These are phyloP conservation scores for Moricandia arvensis DNA, from an alignment of 345 rosid genomes.

Conservation along the genomic window DNA sequence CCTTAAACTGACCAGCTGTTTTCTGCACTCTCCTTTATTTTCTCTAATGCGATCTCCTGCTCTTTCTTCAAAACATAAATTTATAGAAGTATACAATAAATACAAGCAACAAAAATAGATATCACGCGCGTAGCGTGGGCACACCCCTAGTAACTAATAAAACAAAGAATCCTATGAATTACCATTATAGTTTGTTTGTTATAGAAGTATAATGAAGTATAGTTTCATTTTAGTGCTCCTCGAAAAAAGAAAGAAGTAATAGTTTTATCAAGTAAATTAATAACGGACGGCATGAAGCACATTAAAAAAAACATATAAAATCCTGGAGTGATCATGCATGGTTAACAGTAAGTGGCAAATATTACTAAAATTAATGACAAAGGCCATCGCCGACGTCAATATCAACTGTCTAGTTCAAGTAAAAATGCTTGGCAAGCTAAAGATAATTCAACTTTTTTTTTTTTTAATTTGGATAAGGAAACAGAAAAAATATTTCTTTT, in stretches of 20 bases:
- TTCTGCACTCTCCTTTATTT: background rate
- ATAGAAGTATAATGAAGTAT: no score
- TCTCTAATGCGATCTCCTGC: background rate
- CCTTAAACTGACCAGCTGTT: background rate
- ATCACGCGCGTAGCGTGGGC: no score
- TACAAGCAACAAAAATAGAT: no score
- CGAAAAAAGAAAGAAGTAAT: no score
- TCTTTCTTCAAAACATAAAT: background rate
- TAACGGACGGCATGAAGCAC: no score
- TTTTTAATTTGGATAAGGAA: background rate
- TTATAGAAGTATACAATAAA: no score
- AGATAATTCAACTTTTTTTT: background rate
- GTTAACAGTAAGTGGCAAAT: background rate
- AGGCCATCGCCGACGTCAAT: background rate
- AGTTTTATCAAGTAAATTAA: no score
- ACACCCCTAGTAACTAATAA: no score
- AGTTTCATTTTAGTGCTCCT: no score
- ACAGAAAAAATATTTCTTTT: background rate
- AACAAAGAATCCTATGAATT: no score
- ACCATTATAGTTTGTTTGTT: no score
- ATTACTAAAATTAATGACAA: background rate
- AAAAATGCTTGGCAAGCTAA: background rate
- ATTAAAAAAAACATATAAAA: no score
- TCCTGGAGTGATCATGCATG: background rate
- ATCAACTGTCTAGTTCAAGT: constrained; percentile 9